Conservation (phyloP, 139 green algal species). For the Pseudopediastrum boryanum region DNA sequence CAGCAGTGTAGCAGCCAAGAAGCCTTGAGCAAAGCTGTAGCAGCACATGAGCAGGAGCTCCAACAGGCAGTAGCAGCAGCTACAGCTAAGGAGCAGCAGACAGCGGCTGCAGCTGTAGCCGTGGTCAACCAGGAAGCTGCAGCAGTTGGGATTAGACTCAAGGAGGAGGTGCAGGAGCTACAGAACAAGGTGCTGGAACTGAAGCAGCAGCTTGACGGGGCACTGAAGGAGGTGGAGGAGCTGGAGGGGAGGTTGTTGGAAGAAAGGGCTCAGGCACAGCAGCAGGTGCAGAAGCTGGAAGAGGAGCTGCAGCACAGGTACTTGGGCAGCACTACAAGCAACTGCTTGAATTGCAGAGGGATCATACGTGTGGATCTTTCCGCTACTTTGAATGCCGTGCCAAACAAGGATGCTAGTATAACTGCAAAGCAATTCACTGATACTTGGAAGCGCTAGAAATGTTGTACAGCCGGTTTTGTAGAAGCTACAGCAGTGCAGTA, state of each 20-base stretch:
- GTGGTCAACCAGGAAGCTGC: no score
- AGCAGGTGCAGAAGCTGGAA: conserved; percentile 3
- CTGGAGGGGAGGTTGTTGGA: conserved; percentile 17
- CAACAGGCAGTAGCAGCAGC: not conserved
- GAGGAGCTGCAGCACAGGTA: not conserved
- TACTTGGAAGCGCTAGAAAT: no score
- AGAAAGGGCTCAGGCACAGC: not conserved
- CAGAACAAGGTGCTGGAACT: conserved; percentile 12
- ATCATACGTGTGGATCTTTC: no score
- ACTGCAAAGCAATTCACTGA: no score
- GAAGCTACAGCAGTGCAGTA: no score
- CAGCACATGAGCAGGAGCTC: not conserved
- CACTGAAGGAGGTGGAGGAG: not conserved
- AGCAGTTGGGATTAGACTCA: no score
- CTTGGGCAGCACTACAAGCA: no score
- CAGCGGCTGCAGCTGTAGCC: not conserved
- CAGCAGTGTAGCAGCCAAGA: not conserved
- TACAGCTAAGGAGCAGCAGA: not conserved
- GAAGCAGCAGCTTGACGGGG: not conserved
- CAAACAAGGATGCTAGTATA: no score
- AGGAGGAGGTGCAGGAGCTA: conserved; percentile 17
- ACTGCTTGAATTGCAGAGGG: no score
- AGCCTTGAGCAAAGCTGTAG: not conserved
- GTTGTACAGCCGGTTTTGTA: no score
- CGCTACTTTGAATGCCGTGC: no score